Evolutionary conservation across 495 filamentous ascomycete species (phyloP), one percentile per base, ranked within the genome.

Genomic region (Annulohypoxylon maeteangense): DNA sequence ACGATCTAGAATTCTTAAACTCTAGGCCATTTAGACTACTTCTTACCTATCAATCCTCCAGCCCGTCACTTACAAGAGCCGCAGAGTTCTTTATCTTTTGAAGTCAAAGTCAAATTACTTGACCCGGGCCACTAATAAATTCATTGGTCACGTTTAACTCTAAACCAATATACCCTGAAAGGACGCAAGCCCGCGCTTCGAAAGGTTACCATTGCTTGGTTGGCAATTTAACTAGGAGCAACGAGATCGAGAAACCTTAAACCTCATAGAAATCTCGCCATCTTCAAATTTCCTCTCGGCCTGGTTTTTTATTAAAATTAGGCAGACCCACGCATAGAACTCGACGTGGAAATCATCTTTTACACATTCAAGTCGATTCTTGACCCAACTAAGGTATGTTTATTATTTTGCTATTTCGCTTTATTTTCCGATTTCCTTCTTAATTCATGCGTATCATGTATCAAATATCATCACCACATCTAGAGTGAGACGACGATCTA

Each of bases 201-300:
- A 55, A 47, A 61, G 38, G 45, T 70, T 60, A 51, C 51, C 25
- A 45, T 59, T 18, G 14, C 40, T 34, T 60, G n/a, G 54, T 70
- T 70, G 31, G 34, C 45, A n/a, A 36, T 65, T 63, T 48, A 20
- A 47, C 27, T 40, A 34, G n/a, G 29, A 34, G 34, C 29, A 12
- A 32, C 47, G 16, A 38, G 16, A 27, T 59, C 4, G 1, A 34
- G 22, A 27, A 60, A 60, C 55, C 60, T 64, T 70, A 12, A 50
- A 69, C 20, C 29, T 34, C 44, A 23, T 18, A 16, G 22, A 20
- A 48, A 51, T n/a, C 32, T 67, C 20, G 54, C 42, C 44, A 32
- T 53, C 45, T 16, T 14, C 54, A 20, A 45, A 14, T 36, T 51
- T 51, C 18, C 51, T 67, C 8, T 42, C 34, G 32, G 23, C 22